Conservation (phyloP, 176 grass and related monocot species). For the Rhynchospora breviuscula region DNA sequence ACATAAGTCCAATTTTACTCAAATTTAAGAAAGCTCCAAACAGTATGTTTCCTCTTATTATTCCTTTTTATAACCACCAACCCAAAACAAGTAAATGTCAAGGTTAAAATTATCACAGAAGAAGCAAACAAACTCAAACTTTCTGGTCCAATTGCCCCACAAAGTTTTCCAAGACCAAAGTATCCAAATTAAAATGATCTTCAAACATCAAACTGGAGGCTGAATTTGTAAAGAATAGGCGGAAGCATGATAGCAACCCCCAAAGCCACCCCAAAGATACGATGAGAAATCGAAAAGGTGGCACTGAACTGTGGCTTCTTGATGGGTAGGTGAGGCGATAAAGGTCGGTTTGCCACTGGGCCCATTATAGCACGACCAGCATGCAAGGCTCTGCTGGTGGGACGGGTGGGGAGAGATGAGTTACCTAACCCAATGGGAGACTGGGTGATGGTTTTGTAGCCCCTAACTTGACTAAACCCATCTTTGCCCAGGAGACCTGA, state of each 20-base stretch:
- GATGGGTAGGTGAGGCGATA: slow-evolving; percentile 71
- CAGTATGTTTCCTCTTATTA: slow-evolving; percentile 29
- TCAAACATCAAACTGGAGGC: slow-evolving; percentile 60
- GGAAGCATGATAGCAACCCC: slow-evolving; percentile 44
- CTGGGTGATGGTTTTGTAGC: background rate
- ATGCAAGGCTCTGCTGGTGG: slow-evolving; percentile 30
- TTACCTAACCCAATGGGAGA: background rate
- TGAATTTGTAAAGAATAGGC: slow-evolving; percentile 56
- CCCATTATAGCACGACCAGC: slow-evolving; percentile 25
- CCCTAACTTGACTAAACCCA: slow-evolving; percentile 10
- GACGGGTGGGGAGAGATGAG: background rate
- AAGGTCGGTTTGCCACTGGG: slow-evolving; percentile 54
- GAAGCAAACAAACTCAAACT: background rate
- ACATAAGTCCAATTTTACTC: background rate
- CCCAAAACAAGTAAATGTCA: background rate
- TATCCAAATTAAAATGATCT: background rate
- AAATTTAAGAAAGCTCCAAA: slow-evolving; percentile 1
- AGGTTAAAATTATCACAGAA: slow-evolving; percentile 27
- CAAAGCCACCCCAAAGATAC: slow-evolving; percentile 55
- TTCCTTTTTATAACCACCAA: background rate
- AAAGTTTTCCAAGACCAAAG: background rate
- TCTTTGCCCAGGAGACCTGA: slow-evolving; percentile 2
- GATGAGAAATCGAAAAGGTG: slow-evolving; percentile 70
- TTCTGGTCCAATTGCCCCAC: background rate
- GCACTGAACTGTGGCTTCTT: slow-evolving; percentile 82